These are phyloP conservation scores for Hysterium pulicare DNA, from an alignment of 2,329 filamentous ascomycete genomes.

Conservation along the genomic window DNA sequence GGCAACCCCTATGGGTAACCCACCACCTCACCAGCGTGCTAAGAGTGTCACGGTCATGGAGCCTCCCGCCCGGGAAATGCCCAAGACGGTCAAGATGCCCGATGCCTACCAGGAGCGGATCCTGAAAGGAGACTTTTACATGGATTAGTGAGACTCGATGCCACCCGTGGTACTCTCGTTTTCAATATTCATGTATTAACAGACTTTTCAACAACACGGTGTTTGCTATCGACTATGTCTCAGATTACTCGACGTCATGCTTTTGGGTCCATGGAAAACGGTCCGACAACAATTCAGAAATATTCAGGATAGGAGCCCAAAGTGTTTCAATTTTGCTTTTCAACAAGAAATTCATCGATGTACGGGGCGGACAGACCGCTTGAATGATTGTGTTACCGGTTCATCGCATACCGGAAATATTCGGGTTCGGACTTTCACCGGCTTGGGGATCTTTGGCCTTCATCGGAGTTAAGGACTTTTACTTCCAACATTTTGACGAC, in stretches of 20 bases:
- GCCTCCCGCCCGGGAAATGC: conserved; percentile 52
- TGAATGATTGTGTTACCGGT: conserved; percentile 5
- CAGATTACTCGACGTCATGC: background rate
- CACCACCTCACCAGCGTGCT: conserved; percentile 57
- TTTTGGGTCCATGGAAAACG: no score
- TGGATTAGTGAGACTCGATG: conserved; percentile 61
- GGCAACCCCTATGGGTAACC: conserved; percentile 34
- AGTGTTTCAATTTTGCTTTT: background rate
- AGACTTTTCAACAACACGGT: background rate
- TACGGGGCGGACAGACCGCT: background rate
- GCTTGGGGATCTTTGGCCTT: no score
- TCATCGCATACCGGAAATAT: conserved; percentile 1
- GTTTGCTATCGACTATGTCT: conserved; percentile 1
- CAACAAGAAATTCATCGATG: background rate
- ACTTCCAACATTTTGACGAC: no score
- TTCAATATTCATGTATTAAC: background rate
- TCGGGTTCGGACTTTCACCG: background rate
- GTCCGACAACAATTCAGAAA: no score
- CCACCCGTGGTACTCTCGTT: background rate
- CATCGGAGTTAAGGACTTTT: no score
- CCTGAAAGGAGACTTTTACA: conserved; percentile 95
- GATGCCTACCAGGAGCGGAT: conserved; percentile 97
- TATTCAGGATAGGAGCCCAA: no score
- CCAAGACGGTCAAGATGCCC: conserved; percentile 60
- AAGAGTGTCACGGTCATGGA: conserved; percentile 66